Evolutionary conservation across 257 asterid genomes (phyloP), one percentile per base, ranked within the genome.

Genomic region (Penstemon barbatus): DNA sequence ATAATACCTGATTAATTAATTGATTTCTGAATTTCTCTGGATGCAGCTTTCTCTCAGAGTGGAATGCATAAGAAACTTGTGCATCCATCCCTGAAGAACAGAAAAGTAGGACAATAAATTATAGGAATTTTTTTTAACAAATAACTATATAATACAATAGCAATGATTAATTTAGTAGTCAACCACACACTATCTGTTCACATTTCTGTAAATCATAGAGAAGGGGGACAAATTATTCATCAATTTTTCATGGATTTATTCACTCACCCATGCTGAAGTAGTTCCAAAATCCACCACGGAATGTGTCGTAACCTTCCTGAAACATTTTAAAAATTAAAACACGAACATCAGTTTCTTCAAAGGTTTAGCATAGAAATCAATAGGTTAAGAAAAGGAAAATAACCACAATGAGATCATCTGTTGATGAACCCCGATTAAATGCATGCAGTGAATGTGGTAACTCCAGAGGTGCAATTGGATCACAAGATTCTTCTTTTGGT

Each of bases 371-470:
- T 25, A 25, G 33, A 1, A 25, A 25, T 25, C 33, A 25, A 25
- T 25, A 25, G n/a, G 54, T 49, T 18, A 8, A 49, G 54, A 5
- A 49, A 49, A 49, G 54, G 18, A 2, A 49, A 7, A 3, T 66
- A 70, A 91, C 97, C 95, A 84, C 71, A 43, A 89, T 94, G 67
- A 82, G 81, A 70, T 71, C 92, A 79, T 89, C 95, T 4, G 89
- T 54, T 53, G 85, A 68, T 56, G 97, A 78, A 71, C 87, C 90
- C 65, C 92, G 91, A 49, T 81, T 86, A 77, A 94, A 87, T 48
- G 96, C 96, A 80, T 94, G 99, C 78, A 94, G 73, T 39, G 99
- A 89, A 78, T 84, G 96, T 5, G 99, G 97, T 66, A 91, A 80
- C 77, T 94, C 97, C 52, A 89, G 83, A 25, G 96, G 99, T 66